A percentile compares a stretch with the other conserved stretches of the same genome.
Conservation (phyloP, 2,329 filamentous ascomycete genomes). For the Aspergillus alliaceus region DNA sequence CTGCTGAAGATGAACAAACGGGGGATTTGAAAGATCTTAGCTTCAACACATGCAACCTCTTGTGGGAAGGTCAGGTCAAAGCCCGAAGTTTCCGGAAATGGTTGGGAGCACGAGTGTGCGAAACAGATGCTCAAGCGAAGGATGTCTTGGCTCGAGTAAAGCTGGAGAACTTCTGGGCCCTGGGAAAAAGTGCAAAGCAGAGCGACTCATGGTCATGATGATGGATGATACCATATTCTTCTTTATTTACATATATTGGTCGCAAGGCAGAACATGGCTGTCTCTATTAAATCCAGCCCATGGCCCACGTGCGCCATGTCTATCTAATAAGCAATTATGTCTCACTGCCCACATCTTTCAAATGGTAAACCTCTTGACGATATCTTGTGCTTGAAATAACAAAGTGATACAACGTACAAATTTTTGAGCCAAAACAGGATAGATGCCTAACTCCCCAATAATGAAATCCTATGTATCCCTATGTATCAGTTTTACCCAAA, state of each 20-base stretch:
- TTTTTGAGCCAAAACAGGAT: constrained; percentile 6
- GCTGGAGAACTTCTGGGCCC: constrained; percentile 93
- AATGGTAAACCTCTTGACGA: background rate
- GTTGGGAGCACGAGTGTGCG: constrained; percentile 79
- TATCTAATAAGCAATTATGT: constrained; percentile 2
- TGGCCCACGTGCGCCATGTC: background rate
- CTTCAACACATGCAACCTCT: constrained; percentile 74
- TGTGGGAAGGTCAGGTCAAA: constrained; percentile 92
- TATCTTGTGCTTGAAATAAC: background rate
- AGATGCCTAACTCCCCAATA: constrained; percentile 11
- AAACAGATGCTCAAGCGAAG: constrained; percentile 85
- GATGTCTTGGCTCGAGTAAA: constrained; percentile 77
- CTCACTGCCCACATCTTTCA: background rate
- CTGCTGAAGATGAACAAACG: constrained; percentile 69
- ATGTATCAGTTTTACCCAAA: constrained; percentile 17
- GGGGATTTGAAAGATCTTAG: constrained; percentile 80
- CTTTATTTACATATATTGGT: background rate
- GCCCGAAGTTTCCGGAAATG: constrained; percentile 79
- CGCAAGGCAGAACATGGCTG: background rate
- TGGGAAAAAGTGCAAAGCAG: constrained; percentile 68
- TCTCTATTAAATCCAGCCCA: background rate
- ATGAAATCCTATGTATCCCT: constrained; percentile 1
- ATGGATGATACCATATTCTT: constrained; percentile 11
- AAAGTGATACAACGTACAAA: background rate
- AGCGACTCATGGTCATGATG: constrained; percentile 22